Conservation (phyloP, 2,329 filamentous ascomycete genomes). For the Talaromyces amestolkiae region DNA sequence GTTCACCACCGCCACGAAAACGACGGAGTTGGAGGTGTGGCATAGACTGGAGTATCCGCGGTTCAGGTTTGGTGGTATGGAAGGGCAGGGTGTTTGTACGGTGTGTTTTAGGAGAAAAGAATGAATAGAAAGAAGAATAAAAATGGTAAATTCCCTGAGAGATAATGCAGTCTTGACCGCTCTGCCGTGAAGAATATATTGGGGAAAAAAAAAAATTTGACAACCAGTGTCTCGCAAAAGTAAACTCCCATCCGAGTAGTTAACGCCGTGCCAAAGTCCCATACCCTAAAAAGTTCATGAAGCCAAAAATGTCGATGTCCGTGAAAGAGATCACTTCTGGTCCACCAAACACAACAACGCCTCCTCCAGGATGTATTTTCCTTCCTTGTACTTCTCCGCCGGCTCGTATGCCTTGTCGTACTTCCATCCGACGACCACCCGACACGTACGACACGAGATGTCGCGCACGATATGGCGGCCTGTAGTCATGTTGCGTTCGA, state of each 20-base stretch:
- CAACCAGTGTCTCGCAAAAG: neutral
- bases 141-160: neutral
- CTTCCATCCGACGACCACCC: slow-evolving; percentile 93
- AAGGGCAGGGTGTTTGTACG: slow-evolving; percentile 22
- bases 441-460: slow-evolving; percentile 87
- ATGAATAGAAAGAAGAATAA: neutral
- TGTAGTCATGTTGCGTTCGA: slow-evolving; percentile 96
- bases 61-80: slow-evolving; percentile 50
- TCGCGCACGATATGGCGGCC: slow-evolving; percentile 92
- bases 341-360: slow-evolving; percentile 70
- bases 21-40: slow-evolving; percentile 55
- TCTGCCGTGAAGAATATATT: neutral
- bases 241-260: neutral
- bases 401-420: slow-evolving; percentile 95
- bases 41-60: slow-evolving; percentile 75
- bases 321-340: slow-evolving; percentile 11
- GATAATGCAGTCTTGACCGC: slow-evolving; percentile 1
- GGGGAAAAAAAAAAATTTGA: neutral
- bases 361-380: slow-evolving; percentile 93
- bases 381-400: slow-evolving; percentile 97
- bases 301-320: neutral
- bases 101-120: slow-evolving; percentile 20
- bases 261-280: neutral
- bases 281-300: neutral
- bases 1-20: slow-evolving; percentile 59